Percentiles rank a stretch among this genome's conserved stretches.
Evolutionary conservation across 331 rosid genomes (phyloP).

Genomic region (Quercus lobata): DNA sequence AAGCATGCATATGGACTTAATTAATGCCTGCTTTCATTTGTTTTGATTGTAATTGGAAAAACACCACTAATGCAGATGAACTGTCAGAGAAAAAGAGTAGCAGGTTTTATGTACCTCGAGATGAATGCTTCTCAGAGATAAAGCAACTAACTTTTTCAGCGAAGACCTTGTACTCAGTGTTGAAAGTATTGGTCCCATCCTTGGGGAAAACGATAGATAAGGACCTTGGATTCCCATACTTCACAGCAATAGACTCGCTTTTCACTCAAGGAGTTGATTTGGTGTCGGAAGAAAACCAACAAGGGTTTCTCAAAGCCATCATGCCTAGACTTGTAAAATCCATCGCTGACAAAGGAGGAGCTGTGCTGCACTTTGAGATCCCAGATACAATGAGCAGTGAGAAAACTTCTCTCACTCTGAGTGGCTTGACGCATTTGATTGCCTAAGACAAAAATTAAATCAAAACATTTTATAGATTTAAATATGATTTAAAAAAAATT

Average conservation of each 20-base stretch:
- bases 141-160: conserved; percentile 51
- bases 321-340: conserved; percentile 53
- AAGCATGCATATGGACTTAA: neutral
- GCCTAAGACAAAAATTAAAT: too few relatives aligned
- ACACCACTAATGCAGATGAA: conserved; percentile 28
- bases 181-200: conserved; percentile 52
- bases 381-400: conserved; percentile 65
- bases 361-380: conserved; percentile 51
- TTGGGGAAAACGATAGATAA: conserved; percentile 27
- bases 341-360: conserved; percentile 24
- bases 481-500: too few relatives aligned
- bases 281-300: conserved; percentile 25
- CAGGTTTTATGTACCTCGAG: conserved; percentile 69
- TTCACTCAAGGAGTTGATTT: conserved; percentile 51
- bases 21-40: too few relatives aligned
- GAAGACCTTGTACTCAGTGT: conserved; percentile 40
- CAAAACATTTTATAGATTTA: too few relatives aligned
- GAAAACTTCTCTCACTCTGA: neutral
- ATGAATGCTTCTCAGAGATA: conserved; percentile 66
- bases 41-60: neutral
- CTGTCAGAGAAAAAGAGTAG: conserved; percentile 41
- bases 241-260: conserved; percentile 61
- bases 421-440: too few relatives aligned
- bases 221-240: conserved; percentile 44
- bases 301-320: conserved; percentile 20